A percentile compares a stretch with the other conserved stretches of the same genome.
These are phyloP conservation scores for Zopfia rhizophila DNA, from an alignment of 2,329 filamentous ascomycete genomes.

Conservation along the genomic window DNA sequence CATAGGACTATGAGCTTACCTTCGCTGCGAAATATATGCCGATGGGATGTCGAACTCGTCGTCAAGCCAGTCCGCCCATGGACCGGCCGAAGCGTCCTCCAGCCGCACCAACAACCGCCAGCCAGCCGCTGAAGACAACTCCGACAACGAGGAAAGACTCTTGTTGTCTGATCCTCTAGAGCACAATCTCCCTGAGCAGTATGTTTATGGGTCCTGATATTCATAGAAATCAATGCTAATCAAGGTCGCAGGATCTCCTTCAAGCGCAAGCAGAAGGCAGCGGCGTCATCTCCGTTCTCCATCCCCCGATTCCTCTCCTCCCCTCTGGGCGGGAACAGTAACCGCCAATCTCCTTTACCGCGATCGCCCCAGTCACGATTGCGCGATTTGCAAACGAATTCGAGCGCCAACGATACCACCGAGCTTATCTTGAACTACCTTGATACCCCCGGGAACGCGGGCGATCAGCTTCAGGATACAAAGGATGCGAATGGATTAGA, in stretches of 20 bases:
- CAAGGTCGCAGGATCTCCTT: slow-evolving; percentile 66
- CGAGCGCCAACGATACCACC: slow-evolving; percentile 39
- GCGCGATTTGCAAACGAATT: slow-evolving; percentile 32
- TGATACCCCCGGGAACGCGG: slow-evolving; percentile 50
- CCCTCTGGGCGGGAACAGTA: slow-evolving; percentile 42
- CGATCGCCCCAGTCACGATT: slow-evolving; percentile 37
- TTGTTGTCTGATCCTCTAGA: slow-evolving; percentile 68
- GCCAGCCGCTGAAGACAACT: slow-evolving; percentile 50
- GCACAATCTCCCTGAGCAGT: slow-evolving; percentile 59
- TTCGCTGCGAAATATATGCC: slow-evolving; percentile 37
- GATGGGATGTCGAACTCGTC: slow-evolving; percentile 53
- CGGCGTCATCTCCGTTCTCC: slow-evolving; percentile 49
- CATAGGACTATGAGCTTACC: too few species aligned
- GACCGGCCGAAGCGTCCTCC: slow-evolving; percentile 57
- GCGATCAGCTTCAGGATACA: slow-evolving; percentile 51
- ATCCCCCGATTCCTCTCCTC: slow-evolving; percentile 58
- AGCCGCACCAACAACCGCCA: slow-evolving; percentile 52
- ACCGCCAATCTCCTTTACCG: slow-evolving; percentile 41
- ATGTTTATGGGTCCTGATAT: slow-evolving; percentile 17
- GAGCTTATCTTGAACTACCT: slow-evolving; percentile 56
- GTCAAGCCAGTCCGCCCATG: slow-evolving; percentile 43
- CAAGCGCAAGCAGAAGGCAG: slow-evolving; percentile 72
- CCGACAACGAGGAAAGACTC: slow-evolving; percentile 62
- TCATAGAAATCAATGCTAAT: neutral
- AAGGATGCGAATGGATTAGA: slow-evolving; percentile 66